phyloP scores from a whole-genome alignment of 1,284 basidiomycete species.

The Moesziomyces aphidis region DNA sequence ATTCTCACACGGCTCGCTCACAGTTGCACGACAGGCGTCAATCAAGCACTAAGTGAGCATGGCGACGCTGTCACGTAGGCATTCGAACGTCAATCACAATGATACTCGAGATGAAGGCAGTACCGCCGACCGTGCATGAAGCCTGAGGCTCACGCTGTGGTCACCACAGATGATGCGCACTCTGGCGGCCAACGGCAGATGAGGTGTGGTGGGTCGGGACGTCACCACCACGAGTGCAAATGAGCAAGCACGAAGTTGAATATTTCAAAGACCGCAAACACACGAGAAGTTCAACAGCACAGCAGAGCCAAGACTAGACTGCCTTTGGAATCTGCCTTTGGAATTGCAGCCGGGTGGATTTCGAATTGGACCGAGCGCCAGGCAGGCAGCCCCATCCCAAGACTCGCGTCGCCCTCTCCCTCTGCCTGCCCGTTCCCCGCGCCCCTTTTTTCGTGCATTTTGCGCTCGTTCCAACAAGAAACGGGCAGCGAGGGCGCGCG shows the following conservation, averaged over 20 bases:
- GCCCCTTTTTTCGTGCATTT: conserved; percentile 1
- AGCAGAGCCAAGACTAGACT: neutral
- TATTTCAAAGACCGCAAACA: conserved; percentile 20
- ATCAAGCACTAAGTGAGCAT: conserved; percentile 5
- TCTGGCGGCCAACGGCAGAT: too few species aligned
- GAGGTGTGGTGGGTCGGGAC: too few species aligned
- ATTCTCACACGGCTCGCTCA: conserved; percentile 25
- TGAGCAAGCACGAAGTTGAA: conserved; percentile 15
- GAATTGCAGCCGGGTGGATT: neutral
- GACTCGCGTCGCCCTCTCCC: too few species aligned
- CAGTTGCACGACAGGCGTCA: conserved; percentile 18
- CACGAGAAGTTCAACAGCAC: conserved; percentile 22
- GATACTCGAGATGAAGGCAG: too few species aligned
- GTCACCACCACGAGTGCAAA: too few species aligned
- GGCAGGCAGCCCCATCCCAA: too few species aligned
- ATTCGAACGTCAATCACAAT: too few species aligned
- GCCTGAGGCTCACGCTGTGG: too few species aligned
- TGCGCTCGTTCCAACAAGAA: neutral
- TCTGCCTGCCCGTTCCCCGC: neutral
- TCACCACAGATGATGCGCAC: too few species aligned
- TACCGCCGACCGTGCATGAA: too few species aligned
- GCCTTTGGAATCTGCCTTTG: neutral
- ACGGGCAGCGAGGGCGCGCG: neutral
- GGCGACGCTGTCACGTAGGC: too few species aligned
- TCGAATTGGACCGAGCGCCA: neutral